These are phyloP conservation scores for Dioscorea zingiberensis DNA, from an alignment of 106 monocot species.

Conservation along the genomic window DNA sequence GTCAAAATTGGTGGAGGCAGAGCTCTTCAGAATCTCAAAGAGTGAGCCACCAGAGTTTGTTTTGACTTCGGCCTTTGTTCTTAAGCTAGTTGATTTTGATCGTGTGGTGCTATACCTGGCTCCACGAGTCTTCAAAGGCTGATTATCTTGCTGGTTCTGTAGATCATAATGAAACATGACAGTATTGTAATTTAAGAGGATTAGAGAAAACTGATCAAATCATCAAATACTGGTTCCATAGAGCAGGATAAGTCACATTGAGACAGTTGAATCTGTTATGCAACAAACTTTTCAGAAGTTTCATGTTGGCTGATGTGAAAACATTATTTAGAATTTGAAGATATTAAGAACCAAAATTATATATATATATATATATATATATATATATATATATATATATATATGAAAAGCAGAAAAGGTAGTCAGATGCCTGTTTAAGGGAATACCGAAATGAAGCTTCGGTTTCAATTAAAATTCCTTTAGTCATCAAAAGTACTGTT, in stretches of 20 bases:
- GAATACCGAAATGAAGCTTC: too few species aligned
- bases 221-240: background rate
- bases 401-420: too few species aligned
- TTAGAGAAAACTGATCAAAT: background rate
- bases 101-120: slow-evolving; percentile 37
- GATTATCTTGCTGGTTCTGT: slow-evolving; percentile 39
- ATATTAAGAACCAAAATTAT: background rate
- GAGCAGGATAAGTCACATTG: too few species aligned
- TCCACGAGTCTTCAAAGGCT: slow-evolving; percentile 14
- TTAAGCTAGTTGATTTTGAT: slow-evolving; percentile 19
- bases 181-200: background rate
- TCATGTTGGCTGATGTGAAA: background rate
- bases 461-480: too few species aligned
- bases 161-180: background rate
- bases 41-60: slow-evolving; percentile 40
- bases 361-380: background rate
- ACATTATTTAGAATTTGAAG: background rate
- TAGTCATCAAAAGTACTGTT: too few species aligned
- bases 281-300: background rate
- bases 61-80: slow-evolving; percentile 8
- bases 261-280: background rate
- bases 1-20: slow-evolving; percentile 46
- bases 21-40: slow-evolving; percentile 55
- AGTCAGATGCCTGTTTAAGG: background rate
- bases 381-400: background rate